Conservation (phyloP, 257 asterid genomes). For the Penstemon davidsonii region DNA sequence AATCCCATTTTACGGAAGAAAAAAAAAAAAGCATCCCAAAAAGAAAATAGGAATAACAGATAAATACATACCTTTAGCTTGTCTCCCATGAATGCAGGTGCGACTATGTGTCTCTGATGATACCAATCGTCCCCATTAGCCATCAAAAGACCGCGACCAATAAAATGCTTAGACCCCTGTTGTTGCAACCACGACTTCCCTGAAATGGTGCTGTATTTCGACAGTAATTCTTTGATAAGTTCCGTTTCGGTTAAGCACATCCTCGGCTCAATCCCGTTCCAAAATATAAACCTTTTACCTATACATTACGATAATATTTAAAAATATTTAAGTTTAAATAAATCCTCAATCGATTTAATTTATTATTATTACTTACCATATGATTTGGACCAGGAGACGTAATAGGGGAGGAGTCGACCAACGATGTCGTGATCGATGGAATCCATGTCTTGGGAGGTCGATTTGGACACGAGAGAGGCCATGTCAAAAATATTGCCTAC, state of each 20-base stretch:
- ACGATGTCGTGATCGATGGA: slow-evolving; percentile 73
- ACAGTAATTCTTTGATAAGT: slow-evolving; percentile 66
- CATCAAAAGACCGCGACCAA: slow-evolving; percentile 85
- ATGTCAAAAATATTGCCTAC: slow-evolving; percentile 75
- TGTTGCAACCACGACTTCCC: slow-evolving; percentile 92
- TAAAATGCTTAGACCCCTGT: slow-evolving; percentile 81
- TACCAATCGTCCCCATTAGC: slow-evolving; percentile 91
- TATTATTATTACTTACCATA: slow-evolving; percentile 45
- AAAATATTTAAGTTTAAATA: neutral
- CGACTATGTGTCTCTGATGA: slow-evolving; percentile 85
- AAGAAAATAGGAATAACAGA: neutral
- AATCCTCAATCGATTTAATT: neutral
- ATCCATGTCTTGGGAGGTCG: slow-evolving; percentile 69
- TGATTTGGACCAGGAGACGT: slow-evolving; percentile 63
- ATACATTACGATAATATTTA: neutral
- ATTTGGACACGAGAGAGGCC: slow-evolving; percentile 56
- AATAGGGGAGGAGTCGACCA: slow-evolving; percentile 83
- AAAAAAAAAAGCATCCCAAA: neutral
- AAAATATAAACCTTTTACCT: slow-evolving; percentile 77
- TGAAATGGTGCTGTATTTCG: slow-evolving; percentile 58
- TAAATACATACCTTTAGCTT: slow-evolving; percentile 60
- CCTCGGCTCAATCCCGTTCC: slow-evolving; percentile 91
- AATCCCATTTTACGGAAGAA: neutral
- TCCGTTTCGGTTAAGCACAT: slow-evolving; percentile 71
- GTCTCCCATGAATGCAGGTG: slow-evolving; percentile 89